These are phyloP conservation scores for Pleomassaria siparia DNA, from an alignment of 2,329 filamentous ascomycete genomes.

Conservation along the genomic window DNA sequence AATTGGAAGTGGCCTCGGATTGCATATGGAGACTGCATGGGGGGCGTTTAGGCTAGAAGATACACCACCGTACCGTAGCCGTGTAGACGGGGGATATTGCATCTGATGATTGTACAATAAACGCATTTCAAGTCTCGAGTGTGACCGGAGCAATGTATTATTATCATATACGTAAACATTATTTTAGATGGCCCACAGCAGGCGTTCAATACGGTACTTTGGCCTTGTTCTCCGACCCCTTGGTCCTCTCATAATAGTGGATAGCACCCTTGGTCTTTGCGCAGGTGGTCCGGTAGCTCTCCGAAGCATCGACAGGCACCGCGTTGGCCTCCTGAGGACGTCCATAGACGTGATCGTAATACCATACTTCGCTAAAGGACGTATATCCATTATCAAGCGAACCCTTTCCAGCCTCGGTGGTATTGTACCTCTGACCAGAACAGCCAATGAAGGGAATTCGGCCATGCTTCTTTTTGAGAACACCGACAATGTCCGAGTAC, in stretches of 20 bases:
- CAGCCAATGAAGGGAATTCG: conserved; percentile 63
- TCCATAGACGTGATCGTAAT: conserved; percentile 45
- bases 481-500: conserved; percentile 54
- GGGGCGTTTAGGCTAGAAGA: conserved; percentile 25
- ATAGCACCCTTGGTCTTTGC: conserved; percentile 57
- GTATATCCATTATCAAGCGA: conserved; percentile 60
- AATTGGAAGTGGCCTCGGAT: conserved; percentile 19
- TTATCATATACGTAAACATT: neutral
- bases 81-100: too few species aligned
- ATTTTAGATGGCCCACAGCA: neutral
- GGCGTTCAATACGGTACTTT: conserved; percentile 21
- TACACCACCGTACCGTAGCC: too few species aligned
- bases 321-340: conserved; percentile 56
- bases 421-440: conserved; percentile 61
- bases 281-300: conserved; percentile 55
- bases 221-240: conserved; percentile 40
- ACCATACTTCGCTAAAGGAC: conserved; percentile 53
- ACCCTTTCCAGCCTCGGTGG: conserved; percentile 58
- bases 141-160: too few species aligned
- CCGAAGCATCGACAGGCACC: conserved; percentile 52
- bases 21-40: conserved; percentile 34
- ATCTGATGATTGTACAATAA: too few species aligned
- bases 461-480: conserved; percentile 55
- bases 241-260: conserved; percentile 56
- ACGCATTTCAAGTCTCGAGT: too few species aligned